Evolutionary conservation across 768 basidiomycete species (phyloP), one percentile per base, ranked within the genome.

Genomic region (Amanita exitialis): DNA sequence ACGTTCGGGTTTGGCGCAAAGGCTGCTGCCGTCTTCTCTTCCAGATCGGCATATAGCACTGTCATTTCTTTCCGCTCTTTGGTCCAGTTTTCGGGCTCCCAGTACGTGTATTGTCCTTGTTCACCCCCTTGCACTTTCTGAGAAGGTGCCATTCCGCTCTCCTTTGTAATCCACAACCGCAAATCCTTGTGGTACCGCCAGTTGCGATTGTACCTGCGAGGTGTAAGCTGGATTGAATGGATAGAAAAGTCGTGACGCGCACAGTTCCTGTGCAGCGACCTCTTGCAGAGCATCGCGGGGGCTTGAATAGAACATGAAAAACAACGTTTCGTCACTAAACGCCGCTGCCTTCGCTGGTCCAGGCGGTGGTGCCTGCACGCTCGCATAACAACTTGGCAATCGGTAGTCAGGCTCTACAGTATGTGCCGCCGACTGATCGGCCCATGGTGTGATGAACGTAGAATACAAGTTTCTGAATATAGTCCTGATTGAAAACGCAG

Each of bases 221-320:
- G 21, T 54, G 55, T 52, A 43, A 58, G 56, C 37, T 44, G 27
- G 47, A 30, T 12, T 36, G 18, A 7, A 12, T 6, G 32, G 35
- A 48, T 15, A 42, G 52, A 18, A 51, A 54, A 16, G 28, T 53
- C 47, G 36, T 18, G 42, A 56, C 90, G 66, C 90, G 66, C 68
- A 95, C 91, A 98, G 73, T 72, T 97, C 94, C 64, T 91, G 87
- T 43, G 91, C 92, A 13, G 94, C 94, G 46, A 92, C 79, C 68
- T 98, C 93, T 66, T 98, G 94, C 49, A 95, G 71, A 36, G 86
- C 83, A 69, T 98, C 94, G 61, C 89, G 74, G 52, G 94, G 91
- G 67, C 82, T 84, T 51, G 90, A 83, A 70, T 97, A 98, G 75
- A 98, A 98, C 81, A 95, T 93, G 76, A 90, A 95, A 69, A 98